Evolutionary conservation across 441 rosid genomes (phyloP).

Genomic region (Pelargonium citronellum): DNA sequence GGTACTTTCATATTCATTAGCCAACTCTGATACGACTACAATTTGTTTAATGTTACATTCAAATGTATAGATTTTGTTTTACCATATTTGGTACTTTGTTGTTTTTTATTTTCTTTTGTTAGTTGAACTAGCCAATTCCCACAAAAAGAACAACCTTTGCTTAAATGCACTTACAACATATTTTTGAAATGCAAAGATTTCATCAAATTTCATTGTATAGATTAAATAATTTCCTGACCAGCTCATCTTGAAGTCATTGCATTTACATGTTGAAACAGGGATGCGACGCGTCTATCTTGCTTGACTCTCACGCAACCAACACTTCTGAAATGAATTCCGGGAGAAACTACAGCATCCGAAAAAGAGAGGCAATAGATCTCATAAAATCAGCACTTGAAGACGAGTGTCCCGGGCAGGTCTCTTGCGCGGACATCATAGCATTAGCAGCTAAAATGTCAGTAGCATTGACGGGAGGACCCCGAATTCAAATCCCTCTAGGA

Average conservation of each 20-base stretch:
- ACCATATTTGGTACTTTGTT: no score
- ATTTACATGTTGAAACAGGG: constrained; percentile 18
- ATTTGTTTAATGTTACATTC: no score
- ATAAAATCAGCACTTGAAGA: constrained; percentile 22
- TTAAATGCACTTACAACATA: neutral
- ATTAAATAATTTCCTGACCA: neutral
- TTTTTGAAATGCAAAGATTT: neutral
- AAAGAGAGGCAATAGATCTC: constrained; percentile 20
- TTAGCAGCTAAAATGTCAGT: constrained; percentile 32
- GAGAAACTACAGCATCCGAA: constrained; percentile 28
- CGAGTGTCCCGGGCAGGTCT: constrained; percentile 27
- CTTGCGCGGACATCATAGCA: constrained; percentile 35
- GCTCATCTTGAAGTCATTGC: neutral
- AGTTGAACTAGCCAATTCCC: neutral
- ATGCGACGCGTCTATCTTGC: constrained; percentile 36
- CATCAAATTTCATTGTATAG: neutral
- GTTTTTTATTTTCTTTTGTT: neutral
- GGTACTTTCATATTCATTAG: constrained; percentile 11
- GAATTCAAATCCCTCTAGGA: constrained; percentile 30
- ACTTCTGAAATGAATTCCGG: constrained; percentile 23
- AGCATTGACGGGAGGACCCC: constrained; percentile 32
- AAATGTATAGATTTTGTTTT: no score
- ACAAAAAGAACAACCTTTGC: neutral
- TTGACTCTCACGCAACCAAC: constrained; percentile 7
- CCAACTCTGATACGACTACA: no score